Percentiles rank a stretch among this genome's conserved stretches.
Conservation (phyloP, 129 eudicot species). For the Deinandra increscens region DNA sequence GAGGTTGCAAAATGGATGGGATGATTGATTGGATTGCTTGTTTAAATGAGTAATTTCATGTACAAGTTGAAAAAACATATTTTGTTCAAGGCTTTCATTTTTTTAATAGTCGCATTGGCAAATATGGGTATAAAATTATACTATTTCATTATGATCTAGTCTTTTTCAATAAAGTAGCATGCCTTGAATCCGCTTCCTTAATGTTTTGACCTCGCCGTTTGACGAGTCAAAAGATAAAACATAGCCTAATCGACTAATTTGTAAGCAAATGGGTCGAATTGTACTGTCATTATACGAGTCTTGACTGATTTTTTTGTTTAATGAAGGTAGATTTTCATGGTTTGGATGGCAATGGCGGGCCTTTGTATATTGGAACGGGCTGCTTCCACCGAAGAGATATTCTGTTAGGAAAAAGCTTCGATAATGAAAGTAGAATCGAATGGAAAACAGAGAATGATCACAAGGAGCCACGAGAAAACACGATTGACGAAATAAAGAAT, state of each 20-base stretch:
- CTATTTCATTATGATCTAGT: not conserved
- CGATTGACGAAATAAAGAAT: constrained; percentile 30
- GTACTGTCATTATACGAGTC: not conserved
- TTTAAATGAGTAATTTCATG: too few relatives aligned
- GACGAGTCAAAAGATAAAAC: not conserved
- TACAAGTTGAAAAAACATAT: too few relatives aligned
- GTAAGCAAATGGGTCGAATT: too few relatives aligned
- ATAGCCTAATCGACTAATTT: not conserved
- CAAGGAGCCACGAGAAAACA: constrained; percentile 12
- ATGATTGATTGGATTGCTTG: too few relatives aligned
- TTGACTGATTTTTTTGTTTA: not conserved
- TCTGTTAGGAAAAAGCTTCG: constrained; percentile 53
- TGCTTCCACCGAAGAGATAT: constrained; percentile 81
- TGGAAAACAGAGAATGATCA: constrained; percentile 37
- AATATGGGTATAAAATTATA: not conserved
- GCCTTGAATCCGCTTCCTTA: too few relatives aligned
- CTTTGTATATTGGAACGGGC: constrained; percentile 70
- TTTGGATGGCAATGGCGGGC: constrained; percentile 78
- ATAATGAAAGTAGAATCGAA: constrained; percentile 27
- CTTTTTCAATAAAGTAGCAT: too few relatives aligned
- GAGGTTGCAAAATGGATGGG: not conserved
- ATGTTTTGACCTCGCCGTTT: too few relatives aligned
- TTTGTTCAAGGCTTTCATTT: not conserved
- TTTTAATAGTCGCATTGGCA: not conserved
- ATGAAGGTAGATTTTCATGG: constrained; percentile 76